Base-by-base conservation (phyloP, 441 rosid species). In the Populus hybrid region DNA sequence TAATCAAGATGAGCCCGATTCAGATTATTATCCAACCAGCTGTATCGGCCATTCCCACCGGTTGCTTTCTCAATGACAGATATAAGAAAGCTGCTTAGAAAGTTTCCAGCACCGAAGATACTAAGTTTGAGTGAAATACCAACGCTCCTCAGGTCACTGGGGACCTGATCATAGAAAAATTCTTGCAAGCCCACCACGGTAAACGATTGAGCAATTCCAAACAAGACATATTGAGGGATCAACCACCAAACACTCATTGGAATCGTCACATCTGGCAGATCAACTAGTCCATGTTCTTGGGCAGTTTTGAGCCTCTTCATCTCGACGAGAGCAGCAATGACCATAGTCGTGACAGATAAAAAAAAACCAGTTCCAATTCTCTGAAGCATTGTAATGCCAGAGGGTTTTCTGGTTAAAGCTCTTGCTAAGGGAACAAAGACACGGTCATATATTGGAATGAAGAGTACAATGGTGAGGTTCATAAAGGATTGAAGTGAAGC, bases 351-450 rank as follows among this genome's bases (percentile, higher is more conserved):
- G 14, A 66, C 38, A 34, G 87, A 82, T 40, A 88, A 67, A 57
- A 85, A 42, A 34, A 88, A 71, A 8, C 91, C 91, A 2, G 67
- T 78, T 16, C 88, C 87, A 34, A 88, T 84, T 78, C 89, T 85
- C 40, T 86, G 89, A 59, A 89, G 90, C 59, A 74, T 81, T n/a
- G 90, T 88, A 73, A 88, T 88, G 34, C 89, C 90, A 12, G 87
- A 72, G 11, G 88, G 86, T 71, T 81, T 84, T 63, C 69, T 42
- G 63, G 88, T 87, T 32, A 85, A 14, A n/a, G 75, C 42, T 83
- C 89, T 78, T 24, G 84, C 85, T 1, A 86, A 9, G 28, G 92
- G 90, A 77, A 86, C 85, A 0, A 88, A 75, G 38, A 81, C 4
- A 7, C 85, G 86, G 26, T 85, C 92, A 23, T 89, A 89, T 10